These are phyloP conservation scores for Candida khao-thaluensis DNA, from an alignment of 805 yeast species.

Conservation along the genomic window DNA sequence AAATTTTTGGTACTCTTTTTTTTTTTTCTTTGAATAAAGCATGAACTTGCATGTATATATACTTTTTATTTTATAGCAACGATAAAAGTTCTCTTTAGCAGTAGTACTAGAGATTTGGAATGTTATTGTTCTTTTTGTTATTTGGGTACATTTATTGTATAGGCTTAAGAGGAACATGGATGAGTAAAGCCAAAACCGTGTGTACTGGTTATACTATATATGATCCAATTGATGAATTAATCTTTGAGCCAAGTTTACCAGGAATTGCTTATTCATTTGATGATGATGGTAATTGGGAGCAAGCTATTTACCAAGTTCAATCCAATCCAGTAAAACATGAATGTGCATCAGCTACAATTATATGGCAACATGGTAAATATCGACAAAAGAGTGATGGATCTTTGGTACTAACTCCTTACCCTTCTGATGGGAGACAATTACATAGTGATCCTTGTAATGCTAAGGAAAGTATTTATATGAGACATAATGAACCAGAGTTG, in stretches of 20 bases:
- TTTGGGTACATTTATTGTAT: not conserved
- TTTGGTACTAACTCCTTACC: conserved; percentile 16
- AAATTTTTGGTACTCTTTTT: not conserved
- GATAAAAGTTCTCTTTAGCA: too few relatives aligned
- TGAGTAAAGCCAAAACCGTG: conserved; percentile 20
- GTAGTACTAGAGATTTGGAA: too few relatives aligned
- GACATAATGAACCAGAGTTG: conserved; percentile 18
- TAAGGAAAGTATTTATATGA: conserved; percentile 17
- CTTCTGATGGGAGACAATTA: conserved; percentile 22
- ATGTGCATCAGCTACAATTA: conserved; percentile 19
- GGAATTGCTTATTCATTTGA: conserved; percentile 23
- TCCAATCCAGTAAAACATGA: conserved; percentile 19
- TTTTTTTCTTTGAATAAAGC: not conserved
- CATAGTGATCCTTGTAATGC: conserved; percentile 22
- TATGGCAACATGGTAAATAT: conserved; percentile 24
- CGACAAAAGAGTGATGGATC: conserved; percentile 11
- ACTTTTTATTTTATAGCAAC: not conserved
- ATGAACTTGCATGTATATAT: conserved; percentile 3
- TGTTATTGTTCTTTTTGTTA: not conserved
- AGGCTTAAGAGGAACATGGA: conserved; percentile 21
- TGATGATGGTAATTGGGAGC: conserved; percentile 22
- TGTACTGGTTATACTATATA: conserved; percentile 19
- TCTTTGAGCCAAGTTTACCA: conserved; percentile 21
- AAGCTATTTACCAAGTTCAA: conserved; percentile 19
- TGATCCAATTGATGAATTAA: conserved; percentile 20